A percentile compares a stretch with the other conserved stretches of the same genome.
phyloP scores from a whole-genome alignment of 148 eudicot species.

The Cornus florida region DNA sequence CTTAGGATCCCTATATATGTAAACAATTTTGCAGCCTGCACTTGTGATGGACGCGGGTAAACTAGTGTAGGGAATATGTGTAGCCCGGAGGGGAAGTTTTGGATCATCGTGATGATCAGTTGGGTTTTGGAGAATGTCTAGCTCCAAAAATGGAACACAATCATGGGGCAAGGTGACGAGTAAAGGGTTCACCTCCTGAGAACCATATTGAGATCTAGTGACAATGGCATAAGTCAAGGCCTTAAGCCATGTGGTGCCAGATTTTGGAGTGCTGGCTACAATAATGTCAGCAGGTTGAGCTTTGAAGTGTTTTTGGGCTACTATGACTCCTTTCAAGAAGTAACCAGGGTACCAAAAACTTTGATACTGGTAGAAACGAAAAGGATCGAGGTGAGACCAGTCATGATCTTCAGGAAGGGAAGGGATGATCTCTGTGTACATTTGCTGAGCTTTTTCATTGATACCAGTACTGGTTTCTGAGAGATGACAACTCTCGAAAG shows the following conservation, averaged over 20 bases:
- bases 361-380: too few species aligned
- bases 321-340: too few species aligned
- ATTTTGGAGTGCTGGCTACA: conserved; percentile 2
- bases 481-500: too few species aligned
- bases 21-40: conserved; percentile 20
- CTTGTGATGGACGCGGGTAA: conserved; percentile 14
- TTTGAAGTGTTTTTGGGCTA: too few species aligned
- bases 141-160: conserved; percentile 14
- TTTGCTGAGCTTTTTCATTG: too few species aligned
- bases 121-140: neutral
- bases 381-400: too few species aligned
- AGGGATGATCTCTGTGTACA: too few species aligned
- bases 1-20: conserved; percentile 25
- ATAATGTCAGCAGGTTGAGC: conserved; percentile 3
- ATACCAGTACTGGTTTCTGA: too few species aligned
- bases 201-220: conserved; percentile 5
- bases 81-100: conserved; percentile 20
- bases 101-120: neutral
- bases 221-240: conserved; percentile 18
- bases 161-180: neutral
- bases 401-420: too few species aligned
- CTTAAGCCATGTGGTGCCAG: conserved; percentile 22
- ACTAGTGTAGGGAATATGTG: conserved; percentile 22
- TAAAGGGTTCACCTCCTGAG: neutral
- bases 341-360: too few species aligned